These are phyloP conservation scores for Russula foetens DNA, from an alignment of 768 basidiomycete genomes.

Conservation along the genomic window DNA sequence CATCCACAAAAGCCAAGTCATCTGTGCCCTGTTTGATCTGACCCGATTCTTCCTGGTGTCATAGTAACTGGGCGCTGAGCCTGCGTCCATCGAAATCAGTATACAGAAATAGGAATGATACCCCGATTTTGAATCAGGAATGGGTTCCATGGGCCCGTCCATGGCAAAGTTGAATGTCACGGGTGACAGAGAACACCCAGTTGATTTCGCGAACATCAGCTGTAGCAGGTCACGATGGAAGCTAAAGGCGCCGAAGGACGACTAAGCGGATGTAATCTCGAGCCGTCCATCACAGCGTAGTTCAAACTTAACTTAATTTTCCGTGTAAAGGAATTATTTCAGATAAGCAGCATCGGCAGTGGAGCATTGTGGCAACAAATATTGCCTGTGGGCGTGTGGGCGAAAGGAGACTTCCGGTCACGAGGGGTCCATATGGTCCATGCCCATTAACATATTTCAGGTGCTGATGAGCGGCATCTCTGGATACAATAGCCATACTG, in stretches of 20 bases:
- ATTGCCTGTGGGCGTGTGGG: background rate
- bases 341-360: constrained; percentile 3
- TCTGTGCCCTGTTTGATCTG: constrained; percentile 1
- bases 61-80: constrained; percentile 14
- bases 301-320: constrained; percentile 16
- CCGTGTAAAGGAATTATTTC: background rate
- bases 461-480: background rate
- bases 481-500: background rate
- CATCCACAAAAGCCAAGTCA: constrained; percentile 1
- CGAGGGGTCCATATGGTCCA: too few species aligned
- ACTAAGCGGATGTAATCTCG: background rate
- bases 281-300: constrained; percentile 11
- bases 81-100: background rate
- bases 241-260: constrained; percentile 2
- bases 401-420: background rate
- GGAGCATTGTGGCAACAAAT: constrained; percentile 15
- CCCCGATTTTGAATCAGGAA: background rate
- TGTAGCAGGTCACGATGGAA: constrained; percentile 10
- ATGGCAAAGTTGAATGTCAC: background rate
- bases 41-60: constrained; percentile 7
- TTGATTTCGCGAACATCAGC: background rate
- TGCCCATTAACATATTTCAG: background rate
- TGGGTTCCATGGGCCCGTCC: background rate
- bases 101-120: background rate
- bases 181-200: background rate